Base-by-base conservation (phyloP, 83 land plant genomes). In the Thuja plicata region DNA sequence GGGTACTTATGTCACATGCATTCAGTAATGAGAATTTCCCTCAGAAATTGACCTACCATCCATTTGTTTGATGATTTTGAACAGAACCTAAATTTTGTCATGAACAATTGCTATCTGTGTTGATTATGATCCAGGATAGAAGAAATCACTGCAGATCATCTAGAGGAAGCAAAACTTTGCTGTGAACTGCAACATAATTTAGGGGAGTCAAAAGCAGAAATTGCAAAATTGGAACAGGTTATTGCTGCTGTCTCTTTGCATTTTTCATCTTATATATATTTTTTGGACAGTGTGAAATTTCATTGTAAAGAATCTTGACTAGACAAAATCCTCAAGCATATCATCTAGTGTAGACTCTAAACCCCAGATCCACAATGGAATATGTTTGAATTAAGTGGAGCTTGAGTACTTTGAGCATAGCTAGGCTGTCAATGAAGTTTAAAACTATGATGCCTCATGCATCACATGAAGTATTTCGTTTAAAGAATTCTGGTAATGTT, bases 71-170 rank as follows among this genome's bases (percentile, higher is more conserved):
- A 86, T 86, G 87, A 46, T 48, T 86, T 86, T 86, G 70, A 86
- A 55, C 15, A 40, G 11, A 83, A 83, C 13, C 5, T 46, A 46
- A 17, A 17, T 32, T 34, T 86, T 48, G 19, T 11, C 24, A 54
- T 54, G 57, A 54, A 54, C 57, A 15, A 15, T 54, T 54, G 19
- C 15, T 16, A 32, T 45, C 21, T 89, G 74, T 73, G 6, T 50
- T 87, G n/a, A 73, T 87, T 30, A 32, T 89, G 71, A 66, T 30
- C 19, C 92, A 95, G 97, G 90, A 30, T 94, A 52, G 93, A 93
- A 89, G 96, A 93, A 73, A 92, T 95, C 9, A 80, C 89, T 27
- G 86, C 88, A 45, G 91, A 91, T 19, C 85, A 73, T 85, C 30
- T 83, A 60, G 90, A 92, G 86, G 92, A 85, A 80, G 88, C 84